phyloP scores from a whole-genome alignment of 164 flowering plant species.

The Umbellularia californica region DNA sequence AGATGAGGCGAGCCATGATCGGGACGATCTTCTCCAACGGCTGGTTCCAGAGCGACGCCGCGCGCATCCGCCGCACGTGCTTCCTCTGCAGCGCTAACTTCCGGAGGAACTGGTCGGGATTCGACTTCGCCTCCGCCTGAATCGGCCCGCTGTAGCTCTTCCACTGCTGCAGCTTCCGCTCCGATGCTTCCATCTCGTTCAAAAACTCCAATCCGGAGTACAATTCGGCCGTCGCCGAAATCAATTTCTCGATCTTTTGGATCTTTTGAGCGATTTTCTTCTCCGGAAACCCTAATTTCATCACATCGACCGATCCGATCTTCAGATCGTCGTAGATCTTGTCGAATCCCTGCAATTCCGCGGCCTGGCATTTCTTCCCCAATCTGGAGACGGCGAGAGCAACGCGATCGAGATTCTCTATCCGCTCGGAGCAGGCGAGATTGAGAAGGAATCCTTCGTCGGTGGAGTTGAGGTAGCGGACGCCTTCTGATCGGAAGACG shows the following conservation, averaged over 20 bases:
- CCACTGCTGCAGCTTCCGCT: constrained; percentile 40
- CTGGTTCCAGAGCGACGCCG: constrained; percentile 56
- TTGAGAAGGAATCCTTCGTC: constrained; percentile 50
- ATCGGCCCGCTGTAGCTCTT: constrained; percentile 14
- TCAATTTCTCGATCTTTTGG: constrained; percentile 48
- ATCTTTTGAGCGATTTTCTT: constrained; percentile 30
- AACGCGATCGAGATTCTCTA: constrained; percentile 53
- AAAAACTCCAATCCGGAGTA: constrained; percentile 33
- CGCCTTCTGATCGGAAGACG: constrained; percentile 40
- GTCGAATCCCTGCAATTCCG: constrained; percentile 39
- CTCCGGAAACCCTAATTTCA: constrained; percentile 18
- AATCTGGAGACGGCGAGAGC: constrained; percentile 43
- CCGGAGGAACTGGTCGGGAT: constrained; percentile 33
- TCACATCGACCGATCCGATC: constrained; percentile 28
- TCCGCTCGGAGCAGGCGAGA: constrained; percentile 55
- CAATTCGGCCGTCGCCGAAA: constrained; percentile 39
- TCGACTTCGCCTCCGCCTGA: constrained; percentile 12
- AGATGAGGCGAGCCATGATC: constrained; percentile 46
- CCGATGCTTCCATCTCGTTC: constrained; percentile 46
- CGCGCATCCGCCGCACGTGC: constrained; percentile 35
- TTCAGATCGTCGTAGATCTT: constrained; percentile 42
- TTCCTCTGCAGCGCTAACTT: constrained; percentile 40
- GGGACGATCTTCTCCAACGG: constrained; percentile 49
- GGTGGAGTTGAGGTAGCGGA: constrained; percentile 44
- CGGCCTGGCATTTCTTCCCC: constrained; percentile 48